A percentile compares a stretch with the other conserved stretches of the same genome.
Evolutionary conservation across 2,329 filamentous ascomycete genomes (phyloP).

Genomic region (Nemania diffusa): DNA sequence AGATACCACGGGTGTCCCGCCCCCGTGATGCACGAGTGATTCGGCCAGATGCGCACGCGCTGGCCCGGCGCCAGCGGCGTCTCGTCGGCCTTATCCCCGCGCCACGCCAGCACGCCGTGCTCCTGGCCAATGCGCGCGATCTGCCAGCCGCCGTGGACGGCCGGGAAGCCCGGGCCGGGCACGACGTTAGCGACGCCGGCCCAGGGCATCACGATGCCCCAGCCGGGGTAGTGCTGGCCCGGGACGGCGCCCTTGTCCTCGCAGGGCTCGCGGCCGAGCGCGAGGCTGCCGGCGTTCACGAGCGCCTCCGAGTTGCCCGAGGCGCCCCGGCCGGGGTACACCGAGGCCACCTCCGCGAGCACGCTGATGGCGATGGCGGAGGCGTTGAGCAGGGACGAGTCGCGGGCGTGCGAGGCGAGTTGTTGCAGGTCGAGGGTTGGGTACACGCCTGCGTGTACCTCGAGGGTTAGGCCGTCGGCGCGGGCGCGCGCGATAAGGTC

Average conservation of each 20-base stretch:
- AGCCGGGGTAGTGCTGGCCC: slow-evolving; percentile 69
- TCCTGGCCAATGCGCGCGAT: slow-evolving; percentile 80
- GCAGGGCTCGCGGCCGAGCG: slow-evolving; percentile 78
- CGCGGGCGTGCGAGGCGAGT: slow-evolving; percentile 72
- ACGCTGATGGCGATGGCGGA: slow-evolving; percentile 73
- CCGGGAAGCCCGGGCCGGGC: slow-evolving; percentile 56
- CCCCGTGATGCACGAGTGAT: slow-evolving; percentile 82
- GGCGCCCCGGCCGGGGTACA: slow-evolving; percentile 70
- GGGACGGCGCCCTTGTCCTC: slow-evolving; percentile 56
- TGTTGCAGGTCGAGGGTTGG: slow-evolving; percentile 82
- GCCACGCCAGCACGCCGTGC: slow-evolving; percentile 77
- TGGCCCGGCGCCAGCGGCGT: slow-evolving; percentile 69
- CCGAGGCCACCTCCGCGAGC: slow-evolving; percentile 75
- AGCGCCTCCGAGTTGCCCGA: slow-evolving; percentile 69
- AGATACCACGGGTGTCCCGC: slow-evolving; percentile 78
- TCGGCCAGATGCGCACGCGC: slow-evolving; percentile 78
- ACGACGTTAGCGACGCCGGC: slow-evolving; percentile 48
- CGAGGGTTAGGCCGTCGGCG: slow-evolving; percentile 60
- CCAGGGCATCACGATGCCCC: slow-evolving; percentile 75
- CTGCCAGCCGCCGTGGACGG: slow-evolving; percentile 66
- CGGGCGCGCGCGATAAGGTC: slow-evolving; percentile 53
- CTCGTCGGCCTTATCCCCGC: slow-evolving; percentile 49
- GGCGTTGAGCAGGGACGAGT: slow-evolving; percentile 56
- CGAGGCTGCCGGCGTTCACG: slow-evolving; percentile 74
- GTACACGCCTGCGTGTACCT: slow-evolving; percentile 82